Evolutionary conservation across 805 yeast genomes (phyloP).

Genomic region (Cyberlindnera maclurae): DNA sequence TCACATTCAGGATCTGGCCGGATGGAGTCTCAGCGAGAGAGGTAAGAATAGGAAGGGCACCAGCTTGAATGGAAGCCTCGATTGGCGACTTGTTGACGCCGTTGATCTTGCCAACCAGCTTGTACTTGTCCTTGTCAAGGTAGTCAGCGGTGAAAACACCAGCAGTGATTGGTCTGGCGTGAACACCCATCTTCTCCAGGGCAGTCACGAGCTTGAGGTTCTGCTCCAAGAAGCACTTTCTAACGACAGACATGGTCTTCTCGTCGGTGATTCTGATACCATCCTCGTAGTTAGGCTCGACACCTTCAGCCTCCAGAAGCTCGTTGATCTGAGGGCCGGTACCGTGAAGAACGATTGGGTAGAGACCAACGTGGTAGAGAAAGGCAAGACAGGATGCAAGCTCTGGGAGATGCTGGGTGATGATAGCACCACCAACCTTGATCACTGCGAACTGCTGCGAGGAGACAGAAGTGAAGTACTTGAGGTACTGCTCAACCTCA

Average conservation of each 20-base stretch:
- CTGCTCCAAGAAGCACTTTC: conserved; percentile 92
- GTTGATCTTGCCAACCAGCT: conserved; percentile 85
- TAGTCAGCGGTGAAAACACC: conserved; percentile 95
- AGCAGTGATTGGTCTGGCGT: conserved; percentile 96
- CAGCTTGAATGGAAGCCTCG: conserved; percentile 92
- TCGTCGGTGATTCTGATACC: conserved; percentile 96
- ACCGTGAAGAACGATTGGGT: conserved; percentile 95
- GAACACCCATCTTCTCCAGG: conserved; percentile 91
- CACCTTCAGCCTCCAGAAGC: conserved; percentile 85
- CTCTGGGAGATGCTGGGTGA: conserved; percentile 89
- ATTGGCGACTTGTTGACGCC: conserved; percentile 84
- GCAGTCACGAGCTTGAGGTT: conserved; percentile 93
- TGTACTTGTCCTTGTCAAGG: conserved; percentile 83
- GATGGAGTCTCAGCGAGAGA: conserved; percentile 95
- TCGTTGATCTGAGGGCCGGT: conserved; percentile 99
- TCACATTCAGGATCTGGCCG: conserved; percentile 94
- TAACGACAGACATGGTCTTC: conserved; percentile 91
- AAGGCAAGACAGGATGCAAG: conserved; percentile 94
- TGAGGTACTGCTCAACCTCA: conserved; percentile 95
- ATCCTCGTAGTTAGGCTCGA: conserved; percentile 92
- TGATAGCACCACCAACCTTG: conserved; percentile 98
- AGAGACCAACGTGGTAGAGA: conserved; percentile 92
- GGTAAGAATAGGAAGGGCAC: conserved; percentile 93
- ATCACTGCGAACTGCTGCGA: conserved; percentile 97
- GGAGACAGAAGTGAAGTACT: conserved; percentile 91